phyloP scores from a whole-genome alignment of 257 asterid species.

The Plantago ovata region DNA sequence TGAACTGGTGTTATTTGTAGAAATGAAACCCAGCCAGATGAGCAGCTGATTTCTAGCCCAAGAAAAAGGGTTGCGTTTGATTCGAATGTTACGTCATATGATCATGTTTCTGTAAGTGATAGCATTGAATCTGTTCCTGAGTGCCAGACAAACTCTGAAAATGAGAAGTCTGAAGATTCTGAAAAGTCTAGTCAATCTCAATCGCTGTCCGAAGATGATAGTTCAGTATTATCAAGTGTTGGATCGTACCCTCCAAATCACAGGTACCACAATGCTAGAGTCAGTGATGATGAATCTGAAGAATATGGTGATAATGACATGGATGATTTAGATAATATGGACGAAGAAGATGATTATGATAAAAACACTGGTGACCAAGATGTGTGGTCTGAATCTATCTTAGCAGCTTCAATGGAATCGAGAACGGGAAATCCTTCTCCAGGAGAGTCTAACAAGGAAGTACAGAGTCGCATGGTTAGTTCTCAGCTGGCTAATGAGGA shows the following conservation, averaged over 20 bases:
- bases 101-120: constrained; percentile 51
- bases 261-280: constrained; percentile 86
- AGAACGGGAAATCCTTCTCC: constrained; percentile 31
- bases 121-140: constrained; percentile 61
- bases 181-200: constrained; percentile 32
- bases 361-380: constrained; percentile 39
- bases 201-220: constrained; percentile 44
- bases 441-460: constrained; percentile 35
- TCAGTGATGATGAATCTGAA: constrained; percentile 76
- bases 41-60: constrained; percentile 44
- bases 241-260: constrained; percentile 77
- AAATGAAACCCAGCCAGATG: constrained; percentile 49
- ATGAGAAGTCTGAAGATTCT: constrained; percentile 26
- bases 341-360: constrained; percentile 43
- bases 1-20: constrained; percentile 32
- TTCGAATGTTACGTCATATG: constrained; percentile 64
- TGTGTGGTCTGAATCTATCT: constrained; percentile 53
- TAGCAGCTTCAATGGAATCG: constrained; percentile 51
- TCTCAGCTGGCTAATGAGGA: constrained; percentile 24
- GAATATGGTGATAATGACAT: constrained; percentile 60
- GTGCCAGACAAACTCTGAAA: constrained; percentile 15
- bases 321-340: constrained; percentile 50
- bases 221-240: constrained; percentile 55
- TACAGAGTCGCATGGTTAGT: constrained; percentile 36
- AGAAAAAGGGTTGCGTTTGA: constrained; percentile 78